These are phyloP conservation scores for Starmerella vaccinii DNA, from an alignment of 805 yeast species.

Conservation along the genomic window DNA sequence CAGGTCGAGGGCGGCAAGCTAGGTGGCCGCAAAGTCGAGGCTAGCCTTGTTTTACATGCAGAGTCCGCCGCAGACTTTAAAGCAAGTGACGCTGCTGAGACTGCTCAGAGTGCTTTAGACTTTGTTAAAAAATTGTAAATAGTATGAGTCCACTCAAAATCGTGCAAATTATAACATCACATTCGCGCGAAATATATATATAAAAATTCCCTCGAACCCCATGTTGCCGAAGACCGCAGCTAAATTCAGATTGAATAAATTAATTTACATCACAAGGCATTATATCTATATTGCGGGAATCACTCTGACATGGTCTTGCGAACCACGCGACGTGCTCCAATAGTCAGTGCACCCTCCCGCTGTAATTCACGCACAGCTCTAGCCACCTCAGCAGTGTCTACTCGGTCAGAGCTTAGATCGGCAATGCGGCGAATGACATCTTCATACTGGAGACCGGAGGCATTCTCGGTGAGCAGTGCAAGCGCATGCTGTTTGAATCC, in stretches of 20 bases:
- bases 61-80: conserved; percentile 14
- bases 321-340: conserved; percentile 19
- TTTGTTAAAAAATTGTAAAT: conserved; percentile 13
- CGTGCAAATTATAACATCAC: too few relatives aligned
- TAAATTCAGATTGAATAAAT: not conserved
- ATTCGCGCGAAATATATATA: too few relatives aligned
- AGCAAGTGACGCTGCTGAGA: conserved; percentile 10
- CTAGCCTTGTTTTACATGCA: conserved; percentile 36
- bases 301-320: conserved; percentile 10
- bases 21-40: conserved; percentile 46
- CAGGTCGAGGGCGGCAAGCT: conserved; percentile 48
- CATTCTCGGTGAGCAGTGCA: conserved; percentile 16
- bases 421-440: conserved; percentile 20
- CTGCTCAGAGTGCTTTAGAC: conserved; percentile 17
- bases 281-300: not conserved
- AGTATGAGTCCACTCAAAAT: too few relatives aligned
- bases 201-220: too few relatives aligned
- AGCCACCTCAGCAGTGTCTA: conserved; percentile 18
- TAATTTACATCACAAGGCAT: not conserved
- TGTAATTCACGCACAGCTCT: conserved; percentile 19
- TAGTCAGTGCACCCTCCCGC: conserved; percentile 21
- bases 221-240: too few relatives aligned
- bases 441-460: conserved; percentile 19
- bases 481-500: conserved; percentile 19
- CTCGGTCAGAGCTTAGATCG: conserved; percentile 21